A percentile compares a stretch with the other conserved stretches of the same genome.
Evolutionary conservation across 805 yeast species (phyloP).

Genomic region (Vanderwaltozyma verrucispora): DNA sequence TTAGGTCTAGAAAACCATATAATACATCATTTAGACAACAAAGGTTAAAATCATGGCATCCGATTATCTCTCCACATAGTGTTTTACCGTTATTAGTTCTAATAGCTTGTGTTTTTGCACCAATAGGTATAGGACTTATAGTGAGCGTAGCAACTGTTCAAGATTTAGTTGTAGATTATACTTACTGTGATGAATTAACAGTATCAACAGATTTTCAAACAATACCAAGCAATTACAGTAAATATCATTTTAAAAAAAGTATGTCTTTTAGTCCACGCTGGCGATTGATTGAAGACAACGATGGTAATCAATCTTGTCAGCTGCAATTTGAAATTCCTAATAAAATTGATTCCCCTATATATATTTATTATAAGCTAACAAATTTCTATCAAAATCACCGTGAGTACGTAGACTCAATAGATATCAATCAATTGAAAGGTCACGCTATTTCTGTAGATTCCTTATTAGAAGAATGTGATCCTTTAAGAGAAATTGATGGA

Average conservation of each 20-base stretch:
- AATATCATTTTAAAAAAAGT: constrained; percentile 47
- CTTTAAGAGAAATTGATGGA: constrained; percentile 27
- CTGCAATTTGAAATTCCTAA: constrained; percentile 63
- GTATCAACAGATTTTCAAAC: constrained; percentile 30
- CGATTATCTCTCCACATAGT: constrained; percentile 85
- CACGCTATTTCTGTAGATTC: constrained; percentile 43
- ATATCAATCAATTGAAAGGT: constrained; percentile 73
- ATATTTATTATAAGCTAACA: constrained; percentile 73
- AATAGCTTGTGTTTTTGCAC: constrained; percentile 71
- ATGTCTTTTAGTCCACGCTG: constrained; percentile 42
- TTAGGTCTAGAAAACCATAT: constrained; percentile 40
- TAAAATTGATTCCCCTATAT: constrained; percentile 61
- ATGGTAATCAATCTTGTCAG: constrained; percentile 37
- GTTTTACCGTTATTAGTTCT: constrained; percentile 75
- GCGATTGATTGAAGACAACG: constrained; percentile 37
- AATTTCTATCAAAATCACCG: constrained; percentile 93
- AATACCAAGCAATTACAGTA: constrained; percentile 52
- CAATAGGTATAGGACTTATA: constrained; percentile 78
- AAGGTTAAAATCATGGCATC: constrained; percentile 56
- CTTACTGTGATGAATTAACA: constrained; percentile 51
- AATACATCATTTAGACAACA: constrained; percentile 76
- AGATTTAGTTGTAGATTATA: constrained; percentile 60
- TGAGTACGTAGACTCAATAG: constrained; percentile 79
- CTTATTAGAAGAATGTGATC: constrained; percentile 35
- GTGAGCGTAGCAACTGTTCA: constrained; percentile 67